Evolutionary conservation across 495 filamentous ascomycete species (phyloP).

Genomic region (Trichoderma asperelloides): DNA sequence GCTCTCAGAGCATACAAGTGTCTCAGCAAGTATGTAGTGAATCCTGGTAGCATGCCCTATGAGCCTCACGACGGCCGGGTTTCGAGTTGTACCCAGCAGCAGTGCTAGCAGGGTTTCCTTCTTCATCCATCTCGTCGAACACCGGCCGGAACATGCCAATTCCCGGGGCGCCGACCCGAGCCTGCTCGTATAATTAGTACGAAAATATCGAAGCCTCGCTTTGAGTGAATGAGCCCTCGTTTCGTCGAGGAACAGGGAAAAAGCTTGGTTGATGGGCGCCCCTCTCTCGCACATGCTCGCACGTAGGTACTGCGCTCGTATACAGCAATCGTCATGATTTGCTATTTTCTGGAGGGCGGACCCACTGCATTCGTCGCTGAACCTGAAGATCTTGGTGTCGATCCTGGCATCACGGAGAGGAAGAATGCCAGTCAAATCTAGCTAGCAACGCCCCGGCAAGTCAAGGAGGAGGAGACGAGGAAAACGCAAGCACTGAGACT

Average conservation of each 20-base stretch:
- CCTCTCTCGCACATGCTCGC: neutral
- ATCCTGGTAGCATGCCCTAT: too few species aligned
- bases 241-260: neutral
- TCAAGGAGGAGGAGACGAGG: neutral
- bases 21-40: too few species aligned
- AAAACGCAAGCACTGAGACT: neutral
- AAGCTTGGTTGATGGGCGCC: neutral
- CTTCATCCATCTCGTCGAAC: neutral
- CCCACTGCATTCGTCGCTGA: slow-evolving; percentile 2
- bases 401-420: neutral
- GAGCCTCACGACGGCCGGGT: too few species aligned
- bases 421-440: neutral
- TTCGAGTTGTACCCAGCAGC: too few species aligned
- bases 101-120: neutral
- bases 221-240: slow-evolving; percentile 1
- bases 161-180: neutral
- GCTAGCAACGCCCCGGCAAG: neutral
- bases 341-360: neutral
- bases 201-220: neutral
- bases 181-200: neutral
- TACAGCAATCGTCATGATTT: neutral
- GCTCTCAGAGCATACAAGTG: too few species aligned
- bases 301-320: neutral
- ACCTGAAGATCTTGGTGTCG: slow-evolving; percentile 5
- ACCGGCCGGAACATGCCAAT: neutral